Percentiles rank a stretch among this genome's conserved stretches.
These are phyloP conservation scores for Cyberlindnera japonica DNA, from an alignment of 805 yeast species.

Conservation along the genomic window DNA sequence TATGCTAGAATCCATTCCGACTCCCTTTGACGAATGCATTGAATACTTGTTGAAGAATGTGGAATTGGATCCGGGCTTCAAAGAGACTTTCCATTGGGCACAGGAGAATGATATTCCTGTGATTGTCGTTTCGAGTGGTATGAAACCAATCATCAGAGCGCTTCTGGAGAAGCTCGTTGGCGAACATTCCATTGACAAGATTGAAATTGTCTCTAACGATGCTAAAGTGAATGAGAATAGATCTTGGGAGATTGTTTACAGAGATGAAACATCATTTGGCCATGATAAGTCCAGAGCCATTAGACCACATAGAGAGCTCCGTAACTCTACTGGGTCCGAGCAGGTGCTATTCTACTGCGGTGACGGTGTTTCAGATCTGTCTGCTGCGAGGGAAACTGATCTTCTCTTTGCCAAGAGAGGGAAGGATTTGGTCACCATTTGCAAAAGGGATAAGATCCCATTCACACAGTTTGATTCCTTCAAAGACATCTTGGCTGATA, in stretches of 20 bases:
- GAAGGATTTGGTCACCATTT: conserved; percentile 81
- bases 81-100: conserved; percentile 77
- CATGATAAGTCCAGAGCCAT: conserved; percentile 92
- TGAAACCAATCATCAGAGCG: conserved; percentile 86
- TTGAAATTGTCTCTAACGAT: conserved; percentile 80
- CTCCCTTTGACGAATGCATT: conserved; percentile 81
- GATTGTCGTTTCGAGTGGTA: conserved; percentile 86
- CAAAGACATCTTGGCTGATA: conserved; percentile 63
- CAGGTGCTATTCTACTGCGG: conserved; percentile 90
- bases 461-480: conserved; percentile 79
- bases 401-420: conserved; percentile 91
- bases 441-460: conserved; percentile 76
- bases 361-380: conserved; percentile 93
- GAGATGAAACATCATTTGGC: conserved; percentile 85
- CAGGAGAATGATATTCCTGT: conserved; percentile 68
- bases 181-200: conserved; percentile 61
- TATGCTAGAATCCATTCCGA: conserved; percentile 77
- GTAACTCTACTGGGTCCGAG: conserved; percentile 30
- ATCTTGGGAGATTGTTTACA: conserved; percentile 80
- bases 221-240: conserved; percentile 54
- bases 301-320: conserved; percentile 35
- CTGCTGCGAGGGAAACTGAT: conserved; percentile 95
- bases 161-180: conserved; percentile 74
- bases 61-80: conserved; percentile 87
- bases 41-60: conserved; percentile 62